phyloP scores from a whole-genome alignment of 768 basidiomycete species.

The Strobilomyces confusus region DNA sequence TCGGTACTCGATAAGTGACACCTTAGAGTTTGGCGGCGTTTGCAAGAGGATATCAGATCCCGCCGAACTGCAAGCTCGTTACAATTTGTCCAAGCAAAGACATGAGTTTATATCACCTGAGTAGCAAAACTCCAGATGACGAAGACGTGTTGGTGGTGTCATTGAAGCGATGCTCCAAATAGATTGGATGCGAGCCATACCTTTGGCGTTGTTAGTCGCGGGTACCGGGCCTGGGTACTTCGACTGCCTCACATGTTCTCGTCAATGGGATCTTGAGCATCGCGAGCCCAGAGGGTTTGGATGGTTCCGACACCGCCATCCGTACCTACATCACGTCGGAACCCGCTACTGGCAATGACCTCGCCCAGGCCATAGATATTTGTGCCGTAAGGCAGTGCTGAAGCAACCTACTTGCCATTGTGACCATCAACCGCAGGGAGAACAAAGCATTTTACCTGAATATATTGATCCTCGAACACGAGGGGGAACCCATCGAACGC shows the following conservation, averaged over 20 bases:
- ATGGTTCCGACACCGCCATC: conserved; percentile 50
- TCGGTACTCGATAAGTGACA: conserved; percentile 70
- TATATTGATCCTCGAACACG: conserved; percentile 77
- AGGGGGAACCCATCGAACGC: conserved; percentile 62
- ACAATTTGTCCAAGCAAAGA: not conserved
- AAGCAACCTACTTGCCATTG: conserved; percentile 46
- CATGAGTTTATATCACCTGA: conserved; percentile 42
- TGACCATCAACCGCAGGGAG: not conserved
- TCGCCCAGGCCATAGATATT: conserved; percentile 83
- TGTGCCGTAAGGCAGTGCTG: conserved; percentile 58
- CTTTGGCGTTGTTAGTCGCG: conserved; percentile 29
- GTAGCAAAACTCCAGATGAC: conserved; percentile 74
- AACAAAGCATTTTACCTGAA: conserved; percentile 44
- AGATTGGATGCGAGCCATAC: conserved; percentile 69
- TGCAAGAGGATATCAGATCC: conserved; percentile 69
- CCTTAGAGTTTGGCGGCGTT: conserved; percentile 50
- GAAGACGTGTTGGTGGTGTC: conserved; percentile 44
- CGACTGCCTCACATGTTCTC: conserved; percentile 53
- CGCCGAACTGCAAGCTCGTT: conserved; percentile 44
- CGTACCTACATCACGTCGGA: conserved; percentile 55
- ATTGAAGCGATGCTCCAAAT: conserved; percentile 70
- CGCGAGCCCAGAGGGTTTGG: conserved; percentile 67
- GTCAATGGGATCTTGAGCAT: conserved; percentile 61
- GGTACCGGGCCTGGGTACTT: not conserved
- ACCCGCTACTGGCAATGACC: conserved; percentile 63